phyloP scores from a whole-genome alignment of 257 asterid genomes.

The Capsicum baccatum region DNA sequence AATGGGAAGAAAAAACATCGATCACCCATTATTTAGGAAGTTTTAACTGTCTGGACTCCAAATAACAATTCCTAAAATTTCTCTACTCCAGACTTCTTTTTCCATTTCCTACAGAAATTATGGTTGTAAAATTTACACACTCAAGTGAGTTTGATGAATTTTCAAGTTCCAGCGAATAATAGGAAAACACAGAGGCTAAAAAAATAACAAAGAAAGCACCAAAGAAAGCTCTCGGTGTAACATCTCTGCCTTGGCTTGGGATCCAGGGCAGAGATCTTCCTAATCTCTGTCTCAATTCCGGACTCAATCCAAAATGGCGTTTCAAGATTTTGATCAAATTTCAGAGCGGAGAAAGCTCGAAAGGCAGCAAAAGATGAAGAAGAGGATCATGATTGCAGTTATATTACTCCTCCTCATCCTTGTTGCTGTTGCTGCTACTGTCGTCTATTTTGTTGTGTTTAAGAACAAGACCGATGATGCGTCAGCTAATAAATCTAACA shows the following conservation, averaged over 20 bases:
- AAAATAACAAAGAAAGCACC: neutral
- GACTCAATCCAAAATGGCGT: slow-evolving; percentile 58
- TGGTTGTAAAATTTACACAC: slow-evolving; percentile 33
- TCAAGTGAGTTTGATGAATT: slow-evolving; percentile 28
- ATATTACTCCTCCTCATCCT: slow-evolving; percentile 44
- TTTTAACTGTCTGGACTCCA: slow-evolving; percentile 33
- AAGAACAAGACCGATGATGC: slow-evolving; percentile 31
- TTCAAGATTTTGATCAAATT: slow-evolving; percentile 92
- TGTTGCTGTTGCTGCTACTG: slow-evolving; percentile 53
- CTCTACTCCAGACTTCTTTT: slow-evolving; percentile 51
- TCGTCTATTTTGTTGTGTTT: slow-evolving; percentile 42
- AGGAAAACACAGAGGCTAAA: neutral
- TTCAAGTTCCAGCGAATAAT: slow-evolving; percentile 20
- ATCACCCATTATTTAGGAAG: slow-evolving; percentile 32
- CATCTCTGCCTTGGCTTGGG: slow-evolving; percentile 76
- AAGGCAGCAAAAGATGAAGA: slow-evolving; percentile 42
- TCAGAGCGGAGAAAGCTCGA: slow-evolving; percentile 69
- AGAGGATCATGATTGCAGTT: slow-evolving; percentile 50
- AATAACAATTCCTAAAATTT: slow-evolving; percentile 51
- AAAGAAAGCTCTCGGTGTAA: slow-evolving; percentile 18
- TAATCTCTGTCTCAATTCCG: slow-evolving; percentile 26
- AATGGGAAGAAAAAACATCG: slow-evolving; percentile 18
- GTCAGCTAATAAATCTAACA: neutral
- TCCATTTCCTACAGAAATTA: slow-evolving; percentile 26
- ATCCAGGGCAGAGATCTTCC: slow-evolving; percentile 49